Base-by-base conservation (phyloP, 345 rosid genomes). In the Diplotaxis tenuifolia region DNA sequence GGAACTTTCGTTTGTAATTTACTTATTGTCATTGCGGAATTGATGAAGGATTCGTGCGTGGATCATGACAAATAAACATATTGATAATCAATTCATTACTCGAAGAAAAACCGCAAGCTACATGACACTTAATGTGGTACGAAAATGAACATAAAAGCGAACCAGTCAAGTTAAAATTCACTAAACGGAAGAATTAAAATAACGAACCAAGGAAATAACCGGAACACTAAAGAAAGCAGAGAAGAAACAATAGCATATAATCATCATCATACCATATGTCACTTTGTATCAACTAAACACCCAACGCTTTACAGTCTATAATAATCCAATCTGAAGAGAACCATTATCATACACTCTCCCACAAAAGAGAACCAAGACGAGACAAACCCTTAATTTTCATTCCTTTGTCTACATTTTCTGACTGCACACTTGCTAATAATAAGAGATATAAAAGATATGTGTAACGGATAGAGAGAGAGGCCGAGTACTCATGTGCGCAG, bases 401-500 rank as follows among this genome's bases (percentile, higher is more conserved):
- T 58, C 21, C 65, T 53, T 60, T 69, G 74, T 75, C 74, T 63
- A 70, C 56, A 45, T 76, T 47, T 63, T 52, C 70, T 32, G 25
- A 76, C 71, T 76, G 61, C 66, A 70, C 79, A 76, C 71, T 76
- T 70, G 75, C 53, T 63, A 40, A 36, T n/a, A n/a, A n/a, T 36
- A 42, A n/a, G 50, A 20, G 29, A 23, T 40, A 42, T 76, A 5
- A 40, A 40, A 54, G 32, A 67, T 42, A 42, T n/a, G 50, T 42
- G 50, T 42, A 18, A 42, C 18, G 7, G 18, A 67, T 16, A 47
- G 60, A 14, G 12, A 14, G 50, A 3, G 28, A 25, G 28, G 28
- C 50, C 50, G 18, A 49, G 55, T n/a, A 72, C 66, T 84, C 81
- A 88, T 31, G 58, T 71, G 62, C 32, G 86, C 40, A 80, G 52